Conservation (phyloP, 768 basidiomycete genomes). For the Boletellus ananiceps region DNA sequence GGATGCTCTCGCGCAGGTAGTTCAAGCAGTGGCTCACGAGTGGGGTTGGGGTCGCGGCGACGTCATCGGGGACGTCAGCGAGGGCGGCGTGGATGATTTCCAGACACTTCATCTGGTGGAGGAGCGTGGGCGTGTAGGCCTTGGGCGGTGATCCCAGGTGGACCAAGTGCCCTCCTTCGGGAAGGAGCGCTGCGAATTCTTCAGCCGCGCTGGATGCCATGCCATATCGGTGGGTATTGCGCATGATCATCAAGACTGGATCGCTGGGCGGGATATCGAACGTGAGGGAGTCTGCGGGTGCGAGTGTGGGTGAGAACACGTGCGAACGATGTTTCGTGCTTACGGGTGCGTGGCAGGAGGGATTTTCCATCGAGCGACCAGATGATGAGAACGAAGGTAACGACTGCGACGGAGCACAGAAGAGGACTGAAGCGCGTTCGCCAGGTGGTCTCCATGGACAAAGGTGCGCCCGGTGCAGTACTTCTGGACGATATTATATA, state of each 20-base stretch:
- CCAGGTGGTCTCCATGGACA: background rate
- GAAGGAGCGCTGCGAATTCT: slow-evolving; percentile 30
- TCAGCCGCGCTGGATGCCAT: slow-evolving; percentile 10
- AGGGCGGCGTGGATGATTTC: slow-evolving; percentile 30
- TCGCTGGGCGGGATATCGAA: slow-evolving; percentile 8
- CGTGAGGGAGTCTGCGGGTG: background rate
- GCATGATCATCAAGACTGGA: slow-evolving; percentile 21
- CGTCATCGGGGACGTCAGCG: slow-evolving; percentile 5
- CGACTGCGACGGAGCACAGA: background rate
- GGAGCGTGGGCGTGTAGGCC: slow-evolving; percentile 34
- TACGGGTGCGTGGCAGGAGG: background rate
- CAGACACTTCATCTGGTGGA: slow-evolving; percentile 40
- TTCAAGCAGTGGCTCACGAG: slow-evolving; percentile 32
- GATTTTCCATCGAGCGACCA: background rate
- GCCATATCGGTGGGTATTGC: slow-evolving; percentile 23
- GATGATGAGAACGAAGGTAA: background rate
- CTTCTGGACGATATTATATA: background rate
- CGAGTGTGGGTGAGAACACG: background rate
- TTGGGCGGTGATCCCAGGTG: slow-evolving; percentile 16
- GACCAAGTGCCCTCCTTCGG: slow-evolving; percentile 29
- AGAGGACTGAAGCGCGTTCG: background rate
- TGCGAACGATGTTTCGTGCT: background rate
- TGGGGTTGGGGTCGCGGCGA: background rate
- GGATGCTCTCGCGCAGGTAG: slow-evolving; percentile 32
- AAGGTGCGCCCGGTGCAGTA: background rate